Conservation (phyloP, 108 stramenopile genomes). For the Cyclotella atomus region DNA sequence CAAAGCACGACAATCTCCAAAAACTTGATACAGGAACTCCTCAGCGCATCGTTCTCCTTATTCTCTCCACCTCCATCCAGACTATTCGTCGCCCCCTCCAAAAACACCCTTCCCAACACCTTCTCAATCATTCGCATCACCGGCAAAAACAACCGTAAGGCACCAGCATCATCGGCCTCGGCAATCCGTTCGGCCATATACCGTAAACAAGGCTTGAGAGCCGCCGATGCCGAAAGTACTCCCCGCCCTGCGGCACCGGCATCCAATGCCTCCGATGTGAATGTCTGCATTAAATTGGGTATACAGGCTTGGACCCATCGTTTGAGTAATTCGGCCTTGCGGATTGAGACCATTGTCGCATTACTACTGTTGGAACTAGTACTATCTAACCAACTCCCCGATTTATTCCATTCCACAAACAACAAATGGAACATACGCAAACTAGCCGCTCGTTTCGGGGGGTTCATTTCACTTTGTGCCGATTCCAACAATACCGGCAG, state of each 20-base stretch:
- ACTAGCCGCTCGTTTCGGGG: slow-evolving; percentile 72
- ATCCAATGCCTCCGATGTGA: slow-evolving; percentile 67
- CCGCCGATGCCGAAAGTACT: slow-evolving; percentile 75
- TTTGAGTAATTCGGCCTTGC: slow-evolving; percentile 71
- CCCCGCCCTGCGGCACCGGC: slow-evolving; percentile 65
- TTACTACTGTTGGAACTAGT: too few relatives aligned
- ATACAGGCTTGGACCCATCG: slow-evolving; percentile 82
- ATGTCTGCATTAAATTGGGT: slow-evolving; percentile 66
- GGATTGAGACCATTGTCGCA: slow-evolving; percentile 63
- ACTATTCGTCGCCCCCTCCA: slow-evolving; percentile 23
- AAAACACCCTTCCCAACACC: slow-evolving; percentile 56
- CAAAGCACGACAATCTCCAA: slow-evolving; percentile 86
- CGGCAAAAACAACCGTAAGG: slow-evolving; percentile 75
- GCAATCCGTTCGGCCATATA: slow-evolving; percentile 79
- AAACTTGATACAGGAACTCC: slow-evolving; percentile 88
- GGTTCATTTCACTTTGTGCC: slow-evolving; percentile 75
- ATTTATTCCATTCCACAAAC: slow-evolving; percentile 68
- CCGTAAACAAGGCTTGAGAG: slow-evolving; percentile 72
- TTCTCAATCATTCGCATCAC: slow-evolving; percentile 89
- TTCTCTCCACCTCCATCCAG: slow-evolving; percentile 11
- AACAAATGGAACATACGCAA: slow-evolving; percentile 76
- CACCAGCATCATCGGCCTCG: slow-evolving; percentile 82
- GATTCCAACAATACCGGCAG: slow-evolving; percentile 79
- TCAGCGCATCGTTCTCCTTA: slow-evolving; percentile 58
- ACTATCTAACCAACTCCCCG: slow-evolving; percentile 78